phyloP scores from a whole-genome alignment of 2,329 filamentous ascomycete genomes.

The Ascochyta clinopodiicola region DNA sequence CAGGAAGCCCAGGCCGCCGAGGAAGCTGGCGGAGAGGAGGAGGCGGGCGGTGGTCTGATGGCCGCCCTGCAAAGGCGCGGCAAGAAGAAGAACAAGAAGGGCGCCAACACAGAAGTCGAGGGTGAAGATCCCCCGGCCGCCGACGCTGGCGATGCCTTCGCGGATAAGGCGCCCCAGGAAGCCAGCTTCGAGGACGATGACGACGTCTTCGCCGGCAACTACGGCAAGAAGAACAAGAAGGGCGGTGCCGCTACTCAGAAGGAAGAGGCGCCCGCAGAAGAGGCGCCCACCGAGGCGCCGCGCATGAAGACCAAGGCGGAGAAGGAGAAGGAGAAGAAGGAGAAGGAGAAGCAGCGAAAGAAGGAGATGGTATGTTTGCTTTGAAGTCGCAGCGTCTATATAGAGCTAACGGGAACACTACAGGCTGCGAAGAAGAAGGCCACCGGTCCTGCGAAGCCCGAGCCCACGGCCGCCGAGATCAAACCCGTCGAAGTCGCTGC shows the following conservation, averaged over 20 bases:
- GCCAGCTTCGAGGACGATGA: slow-evolving; percentile 70
- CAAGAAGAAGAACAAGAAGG: slow-evolving; percentile 86
- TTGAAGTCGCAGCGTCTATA: background rate
- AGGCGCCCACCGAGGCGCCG: slow-evolving; percentile 39
- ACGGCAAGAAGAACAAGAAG: slow-evolving; percentile 73
- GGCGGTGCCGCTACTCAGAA: slow-evolving; percentile 52
- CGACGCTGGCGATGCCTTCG: slow-evolving; percentile 54
- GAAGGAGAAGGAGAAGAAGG: slow-evolving; percentile 98
- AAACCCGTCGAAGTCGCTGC: slow-evolving; percentile 48
- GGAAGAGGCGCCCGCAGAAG: slow-evolving; percentile 42
- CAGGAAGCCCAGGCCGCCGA: slow-evolving; percentile 32
- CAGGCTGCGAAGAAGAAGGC: slow-evolving; percentile 64
- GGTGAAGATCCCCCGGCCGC: slow-evolving; percentile 64
- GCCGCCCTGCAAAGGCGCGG: slow-evolving; percentile 61
- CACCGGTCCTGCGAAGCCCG: slow-evolving; percentile 56
- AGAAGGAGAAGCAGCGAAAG: slow-evolving; percentile 97
- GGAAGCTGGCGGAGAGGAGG: slow-evolving; percentile 54
- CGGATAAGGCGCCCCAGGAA: slow-evolving; percentile 77
- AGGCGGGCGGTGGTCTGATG: slow-evolving; percentile 57
- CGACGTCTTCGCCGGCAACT: slow-evolving; percentile 78
- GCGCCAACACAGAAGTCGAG: slow-evolving; percentile 71
- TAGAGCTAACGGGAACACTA: slow-evolving; percentile 5
- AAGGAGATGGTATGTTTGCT: slow-evolving; percentile 82
- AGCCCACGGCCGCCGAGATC: slow-evolving; percentile 47
- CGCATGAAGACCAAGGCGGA: slow-evolving; percentile 93